Evolutionary conservation across 202 grass and related monocot genomes (phyloP), one percentile per base, ranked within the genome.

Genomic region (Cymbopogon flexuosus): DNA sequence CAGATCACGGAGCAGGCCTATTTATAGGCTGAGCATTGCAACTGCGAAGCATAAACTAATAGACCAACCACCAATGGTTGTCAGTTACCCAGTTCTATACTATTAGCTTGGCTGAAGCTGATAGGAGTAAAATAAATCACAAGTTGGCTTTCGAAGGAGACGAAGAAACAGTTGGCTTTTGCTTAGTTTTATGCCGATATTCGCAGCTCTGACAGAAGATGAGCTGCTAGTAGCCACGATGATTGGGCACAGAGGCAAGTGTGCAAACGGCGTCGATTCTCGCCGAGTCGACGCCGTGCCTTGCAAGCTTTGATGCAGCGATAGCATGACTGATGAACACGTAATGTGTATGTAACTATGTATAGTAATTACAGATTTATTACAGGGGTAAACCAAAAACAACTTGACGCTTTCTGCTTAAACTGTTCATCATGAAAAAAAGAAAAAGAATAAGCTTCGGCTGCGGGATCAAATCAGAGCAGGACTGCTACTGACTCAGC

Each of bases 241-340:
- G 76, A 85, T 42, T 79, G 43, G 24, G 67, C 19, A 31, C 57
- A 39, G 15, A 34, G 10, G 51, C 40, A 3, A 72, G 21, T 18
- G 42, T 33, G 31, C 22, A 65, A 7, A 64, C 86, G 77, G 77
- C 81, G 43, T 88, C 86, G 76, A 84, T 70, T 88, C 46, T 70
- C 21, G 18, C 31, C 29, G 39, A 31, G 11, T 61, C 31, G 31
- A 61, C 10, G 67, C 62, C 41, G 68, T 47, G 73, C 67, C 5
- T 70, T 80, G 39, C 52, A 8, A 14, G 27, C n/a, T 64, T 73
- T 39, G 37, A 39, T 39, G 37, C 37, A 39, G 37, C 18, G 46
- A 39, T 64, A 35, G 30, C 40, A 47, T 68, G 76, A 61, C 0
- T 13, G 16, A 58, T 43, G 8, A n/a, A 30, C n/a, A 14, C 10